phyloP scores from a whole-genome alignment of 2,329 filamentous ascomycete species.

The Aspergillus chevalieri region DNA sequence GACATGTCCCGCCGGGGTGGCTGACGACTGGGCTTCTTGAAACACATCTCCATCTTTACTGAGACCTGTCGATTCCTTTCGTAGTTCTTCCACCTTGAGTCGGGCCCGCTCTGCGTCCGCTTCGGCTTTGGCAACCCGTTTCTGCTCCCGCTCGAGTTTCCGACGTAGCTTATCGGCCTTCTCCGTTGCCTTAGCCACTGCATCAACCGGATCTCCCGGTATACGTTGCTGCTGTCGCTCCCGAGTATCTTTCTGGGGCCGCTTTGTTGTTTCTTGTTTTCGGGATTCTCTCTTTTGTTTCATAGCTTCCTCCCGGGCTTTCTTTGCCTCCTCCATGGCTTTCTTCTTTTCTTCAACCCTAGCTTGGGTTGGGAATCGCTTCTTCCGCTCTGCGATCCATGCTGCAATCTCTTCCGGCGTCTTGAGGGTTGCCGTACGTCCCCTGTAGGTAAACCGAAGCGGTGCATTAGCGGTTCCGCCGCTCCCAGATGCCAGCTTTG shows the following conservation, averaged over 20 bases:
- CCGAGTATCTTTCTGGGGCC: constrained; percentile 27
- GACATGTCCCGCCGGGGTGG: background rate
- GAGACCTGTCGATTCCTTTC: constrained; percentile 16
- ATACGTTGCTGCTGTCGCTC: constrained; percentile 19
- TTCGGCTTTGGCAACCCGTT: constrained; percentile 40
- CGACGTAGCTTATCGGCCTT: constrained; percentile 38
- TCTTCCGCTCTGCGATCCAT: constrained; percentile 75
- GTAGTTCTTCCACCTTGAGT: constrained; percentile 27
- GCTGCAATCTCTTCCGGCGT: constrained; percentile 63
- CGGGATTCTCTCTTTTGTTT: constrained; percentile 36
- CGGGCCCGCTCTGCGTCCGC: constrained; percentile 36
- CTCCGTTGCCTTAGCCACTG: constrained; percentile 30
- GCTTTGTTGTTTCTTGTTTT: constrained; percentile 26
- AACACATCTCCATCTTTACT: background rate
- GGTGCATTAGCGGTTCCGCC: constrained; percentile 14
- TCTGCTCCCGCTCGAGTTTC: constrained; percentile 61
- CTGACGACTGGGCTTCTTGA: background rate
- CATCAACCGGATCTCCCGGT: constrained; percentile 23
- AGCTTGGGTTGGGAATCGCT: constrained; percentile 71
- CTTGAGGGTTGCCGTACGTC: constrained; percentile 48
- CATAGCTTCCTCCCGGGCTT: constrained; percentile 28
- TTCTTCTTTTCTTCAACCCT: constrained; percentile 58
- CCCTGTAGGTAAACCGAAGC: constrained; percentile 51
- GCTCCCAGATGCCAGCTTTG: constrained; percentile 28
- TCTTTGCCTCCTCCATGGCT: constrained; percentile 58